A percentile compares a stretch with the other conserved stretches of the same genome.
Evolutionary conservation across 305 asterid genomes (phyloP).

Genomic region (Striga hermonthica): DNA sequence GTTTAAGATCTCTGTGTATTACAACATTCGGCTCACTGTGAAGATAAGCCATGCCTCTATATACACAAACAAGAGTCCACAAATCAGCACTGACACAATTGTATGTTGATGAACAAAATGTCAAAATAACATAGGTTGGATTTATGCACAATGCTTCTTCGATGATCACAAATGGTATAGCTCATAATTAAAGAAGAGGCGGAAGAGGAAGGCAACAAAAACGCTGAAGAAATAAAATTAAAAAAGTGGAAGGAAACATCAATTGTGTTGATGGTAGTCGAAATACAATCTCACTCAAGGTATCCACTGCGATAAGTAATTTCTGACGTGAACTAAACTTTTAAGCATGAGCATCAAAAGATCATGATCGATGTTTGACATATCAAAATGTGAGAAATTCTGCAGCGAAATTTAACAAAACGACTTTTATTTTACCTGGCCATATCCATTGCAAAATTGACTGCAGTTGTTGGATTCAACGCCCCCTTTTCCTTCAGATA

Average conservation of each 20-base stretch:
- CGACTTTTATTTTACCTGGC: slow-evolving; percentile 57
- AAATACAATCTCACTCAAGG: too few species aligned
- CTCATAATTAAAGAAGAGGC: background rate
- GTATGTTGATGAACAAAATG: slow-evolving; percentile 20
- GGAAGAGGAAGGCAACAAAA: too few species aligned
- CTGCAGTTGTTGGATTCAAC: slow-evolving; percentile 66
- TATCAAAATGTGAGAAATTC: background rate
- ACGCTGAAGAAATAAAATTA: too few species aligned
- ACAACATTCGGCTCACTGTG: slow-evolving; percentile 97
- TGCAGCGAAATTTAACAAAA: slow-evolving; percentile 16
- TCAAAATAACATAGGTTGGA: slow-evolving; percentile 30
- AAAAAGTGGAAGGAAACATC: too few species aligned
- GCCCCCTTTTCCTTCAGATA: slow-evolving; percentile 87
- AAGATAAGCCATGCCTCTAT: slow-evolving; percentile 99
- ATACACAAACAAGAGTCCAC: slow-evolving; percentile 37
- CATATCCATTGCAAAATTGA: slow-evolving; percentile 88
- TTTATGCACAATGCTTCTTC: slow-evolving; percentile 2
- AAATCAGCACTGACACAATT: slow-evolving; percentile 31
- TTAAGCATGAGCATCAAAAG: too few species aligned
- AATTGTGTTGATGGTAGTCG: too few species aligned
- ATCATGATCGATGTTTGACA: too few species aligned
- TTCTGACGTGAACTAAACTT: too few species aligned
- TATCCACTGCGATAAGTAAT: too few species aligned
- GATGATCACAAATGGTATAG: slow-evolving; percentile 22
- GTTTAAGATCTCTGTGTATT: slow-evolving; percentile 93